Base-by-base conservation (phyloP, 2,329 filamentous ascomycete species). In the Fonsecaea erecta region DNA sequence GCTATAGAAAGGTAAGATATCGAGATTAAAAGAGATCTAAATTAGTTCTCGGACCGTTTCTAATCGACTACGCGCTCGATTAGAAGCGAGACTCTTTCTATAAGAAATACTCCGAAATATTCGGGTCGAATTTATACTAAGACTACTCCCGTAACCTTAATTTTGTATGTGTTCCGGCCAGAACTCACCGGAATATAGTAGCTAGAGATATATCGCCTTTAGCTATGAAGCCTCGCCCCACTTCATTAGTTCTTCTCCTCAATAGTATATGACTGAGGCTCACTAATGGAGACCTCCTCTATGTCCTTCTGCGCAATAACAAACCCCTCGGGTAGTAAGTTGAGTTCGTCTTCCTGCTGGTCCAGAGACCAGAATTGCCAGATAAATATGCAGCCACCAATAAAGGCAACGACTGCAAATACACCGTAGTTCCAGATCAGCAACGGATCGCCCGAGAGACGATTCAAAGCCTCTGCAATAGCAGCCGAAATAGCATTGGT, bases 391-490 rank as follows among this genome's bases (percentile, higher is more conserved):
- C 82, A 68, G 32, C 87, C 88, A 34, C 88, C 90, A 6, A 88
- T 59, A 48, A 87, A 83, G 0, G 89, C 84, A 60, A 91, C 80
- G 62, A 86, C 78, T 5, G 88, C 86, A 18, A 90, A 83, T 16
- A 81, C 75, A 5, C 80, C 83, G 77, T 93, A 93, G 79, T 92
- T 91, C 88, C 88, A 91, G 9, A 88, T 83, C 53, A 91, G 79
- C 24, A 89, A 77, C 1, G 89, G 89, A 73, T 91, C 88, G 6
- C 79, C 81, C 0, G 85, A 84, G 0, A 92, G 79, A 0, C 85
- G 80, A 7, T 85, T 84, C 40, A 90, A 83, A 0, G 88, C 88
- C 78, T 91, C 86, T n/a, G 88, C 88, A 55, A 93, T 78, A 35
- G 90, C 89, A 26, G 88, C 83, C 0, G 87, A 86, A 69, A 93